phyloP scores from a whole-genome alignment of 495 filamentous ascomycete species.

The Lasiosphaeria ovina region DNA sequence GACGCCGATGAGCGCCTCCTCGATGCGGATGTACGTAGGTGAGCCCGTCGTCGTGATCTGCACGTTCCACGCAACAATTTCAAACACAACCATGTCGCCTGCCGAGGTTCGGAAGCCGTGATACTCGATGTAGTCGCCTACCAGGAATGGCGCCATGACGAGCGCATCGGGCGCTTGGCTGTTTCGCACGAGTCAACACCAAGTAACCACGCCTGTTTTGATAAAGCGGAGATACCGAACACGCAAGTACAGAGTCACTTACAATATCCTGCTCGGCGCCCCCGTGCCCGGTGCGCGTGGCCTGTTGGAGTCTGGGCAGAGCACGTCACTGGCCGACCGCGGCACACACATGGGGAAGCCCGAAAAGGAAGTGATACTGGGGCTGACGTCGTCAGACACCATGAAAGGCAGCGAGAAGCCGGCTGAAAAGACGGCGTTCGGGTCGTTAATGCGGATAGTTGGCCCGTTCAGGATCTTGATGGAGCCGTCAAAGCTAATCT shows the following conservation, averaged over 20 bases:
- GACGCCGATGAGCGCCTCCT: conserved; percentile 36
- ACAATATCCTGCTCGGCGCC: conserved; percentile 22
- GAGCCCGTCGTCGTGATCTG: conserved; percentile 29
- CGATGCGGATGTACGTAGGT: conserved; percentile 37
- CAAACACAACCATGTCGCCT: conserved; percentile 29
- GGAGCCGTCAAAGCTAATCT: conserved; percentile 29
- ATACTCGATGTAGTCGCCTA: conserved; percentile 40
- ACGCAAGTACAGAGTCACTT: conserved; percentile 2
- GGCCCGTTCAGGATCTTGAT: conserved; percentile 38
- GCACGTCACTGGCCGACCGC: conserved; percentile 27
- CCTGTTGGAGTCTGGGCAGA: conserved; percentile 37
- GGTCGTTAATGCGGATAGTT: conserved; percentile 42
- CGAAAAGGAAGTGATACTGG: conserved; percentile 36
- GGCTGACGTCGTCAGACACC: conserved; percentile 39
- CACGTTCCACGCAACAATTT: conserved; percentile 35
- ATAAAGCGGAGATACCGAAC: too few relatives aligned
- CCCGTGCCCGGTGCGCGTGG: conserved; percentile 16
- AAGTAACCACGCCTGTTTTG: too few relatives aligned
- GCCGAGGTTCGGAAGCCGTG: conserved; percentile 25
- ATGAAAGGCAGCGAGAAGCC: conserved; percentile 35
- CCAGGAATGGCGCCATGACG: conserved; percentile 37
- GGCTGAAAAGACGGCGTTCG: conserved; percentile 37
- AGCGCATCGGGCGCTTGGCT: conserved; percentile 33
- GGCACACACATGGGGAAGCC: conserved; percentile 48
- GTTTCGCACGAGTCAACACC: not conserved